These are phyloP conservation scores for Coemansia sp. DNA, from an alignment of 192 early-diverging fungal species.

Conservation along the genomic window DNA sequence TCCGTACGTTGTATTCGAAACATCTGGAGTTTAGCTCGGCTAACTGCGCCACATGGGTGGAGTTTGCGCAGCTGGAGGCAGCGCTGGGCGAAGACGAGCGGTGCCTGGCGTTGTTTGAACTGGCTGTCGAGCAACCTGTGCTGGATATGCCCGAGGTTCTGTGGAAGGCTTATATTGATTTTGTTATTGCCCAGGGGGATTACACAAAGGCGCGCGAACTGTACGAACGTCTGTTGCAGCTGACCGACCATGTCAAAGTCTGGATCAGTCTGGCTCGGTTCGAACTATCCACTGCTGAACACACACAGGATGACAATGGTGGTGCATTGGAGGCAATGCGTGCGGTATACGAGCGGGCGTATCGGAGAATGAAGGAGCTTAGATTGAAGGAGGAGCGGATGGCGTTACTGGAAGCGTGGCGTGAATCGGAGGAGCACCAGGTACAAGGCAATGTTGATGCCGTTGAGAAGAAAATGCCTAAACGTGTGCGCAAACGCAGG, in stretches of 20 bases:
- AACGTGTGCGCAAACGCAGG: conserved; percentile 87
- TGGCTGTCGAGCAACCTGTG: conserved; percentile 84
- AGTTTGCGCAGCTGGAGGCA: conserved; percentile 89
- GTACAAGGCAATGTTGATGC: conserved; percentile 57
- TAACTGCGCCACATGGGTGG: conserved; percentile 94
- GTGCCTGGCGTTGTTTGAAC: conserved; percentile 83
- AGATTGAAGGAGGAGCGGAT: conserved; percentile 75
- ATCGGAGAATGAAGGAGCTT: conserved; percentile 66
- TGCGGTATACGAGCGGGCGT: conserved; percentile 73
- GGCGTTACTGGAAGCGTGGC: conserved; percentile 86
- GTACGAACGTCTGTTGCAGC: conserved; percentile 81
- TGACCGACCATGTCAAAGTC: conserved; percentile 95
- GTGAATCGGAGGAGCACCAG: conserved; percentile 71
- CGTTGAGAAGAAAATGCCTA: conserved; percentile 80
- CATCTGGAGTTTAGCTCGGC: conserved; percentile 85
- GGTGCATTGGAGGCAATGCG: conserved; percentile 65
- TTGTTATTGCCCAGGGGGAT: conserved; percentile 84
- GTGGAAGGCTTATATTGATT: conserved; percentile 98
- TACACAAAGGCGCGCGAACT: conserved; percentile 73
- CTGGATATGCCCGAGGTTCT: conserved; percentile 98
- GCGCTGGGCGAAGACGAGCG: conserved; percentile 85
- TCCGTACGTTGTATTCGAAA: conserved; percentile 84
- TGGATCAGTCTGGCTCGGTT: conserved; percentile 95
- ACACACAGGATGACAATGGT: conserved; percentile 23
- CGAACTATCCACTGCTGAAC: conserved; percentile 61